Base-by-base conservation (phyloP, 176 grass and related monocot species). In the Neostapfia colusana region DNA sequence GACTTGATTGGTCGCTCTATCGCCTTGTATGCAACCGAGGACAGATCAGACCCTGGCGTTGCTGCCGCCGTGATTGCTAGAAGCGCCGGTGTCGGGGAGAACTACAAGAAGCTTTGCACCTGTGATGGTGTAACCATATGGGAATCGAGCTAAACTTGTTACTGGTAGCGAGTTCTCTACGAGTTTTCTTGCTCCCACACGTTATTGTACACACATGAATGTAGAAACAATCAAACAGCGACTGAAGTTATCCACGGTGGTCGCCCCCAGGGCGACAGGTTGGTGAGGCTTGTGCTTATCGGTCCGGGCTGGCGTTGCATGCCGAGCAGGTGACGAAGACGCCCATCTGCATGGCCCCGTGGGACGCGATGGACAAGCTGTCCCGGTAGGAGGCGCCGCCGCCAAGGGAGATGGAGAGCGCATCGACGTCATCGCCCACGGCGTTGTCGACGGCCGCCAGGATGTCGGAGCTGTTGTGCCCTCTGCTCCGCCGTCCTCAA, bases 391-490 rank as follows among this genome's bases (percentile, higher is more conserved):
- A 90, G 16, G 90, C 80, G 14, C 95, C 92, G 25, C 95, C 91
- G n/a, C 95, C 95, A 36, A 99, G 95, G 42, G 95, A 99, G 85
- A 99, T 92, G 85, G 95, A 99, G 80, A 99, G 87, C 67, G 95
- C 87, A 76, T 99, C 87, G 65, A 95, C 96, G 39, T 92, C 96
- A 72, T 99, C 96, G 28, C 92, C 74, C 65, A 99, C 96, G 18
- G 92, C 96, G 13, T 87, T 82, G 20, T 95, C 92, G 50, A 95
- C 96, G n/a, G 96, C 96, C 4, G 92, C 96, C 61, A 99, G 82
- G 72, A 99, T 99, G 85, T 99, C 96, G 69, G 96, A 99, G 89
- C 92, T 99, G 85, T 95, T 92, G 91, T 92, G 95, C 15, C 92
- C 96, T 28, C 95, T n/a, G n/a, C n/a, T n/a, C n/a, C n/a, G n/a